Conservation (phyloP, 1,284 basidiomycete species). For the Cryptococcus floricola region DNA sequence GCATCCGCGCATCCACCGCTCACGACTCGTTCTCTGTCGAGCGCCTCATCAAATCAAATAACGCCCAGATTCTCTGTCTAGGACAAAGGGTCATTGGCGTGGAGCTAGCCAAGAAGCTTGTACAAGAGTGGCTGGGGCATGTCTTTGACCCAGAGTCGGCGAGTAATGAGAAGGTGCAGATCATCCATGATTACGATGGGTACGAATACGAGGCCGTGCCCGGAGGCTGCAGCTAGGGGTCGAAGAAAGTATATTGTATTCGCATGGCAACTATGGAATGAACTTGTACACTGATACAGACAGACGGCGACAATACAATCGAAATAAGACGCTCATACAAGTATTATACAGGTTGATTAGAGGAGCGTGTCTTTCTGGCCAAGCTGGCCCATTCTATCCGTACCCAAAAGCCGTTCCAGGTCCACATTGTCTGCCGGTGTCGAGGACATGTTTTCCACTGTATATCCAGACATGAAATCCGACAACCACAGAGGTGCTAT, state of each 20-base stretch:
- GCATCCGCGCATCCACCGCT: conserved; percentile 45
- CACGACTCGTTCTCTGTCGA: conserved; percentile 53
- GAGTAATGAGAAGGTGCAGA: conserved; percentile 49
- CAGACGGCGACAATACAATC: background rate
- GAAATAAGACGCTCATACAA: background rate
- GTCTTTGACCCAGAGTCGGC: conserved; percentile 47
- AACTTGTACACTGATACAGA: background rate
- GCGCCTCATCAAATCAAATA: conserved; percentile 50
- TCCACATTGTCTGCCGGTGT: conserved; percentile 46
- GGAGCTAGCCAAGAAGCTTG: conserved; percentile 48
- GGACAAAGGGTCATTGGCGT: conserved; percentile 52
- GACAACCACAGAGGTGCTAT: conserved; percentile 37
- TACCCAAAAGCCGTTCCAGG: conserved; percentile 37
- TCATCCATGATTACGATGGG: conserved; percentile 44
- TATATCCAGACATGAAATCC: conserved; percentile 47
- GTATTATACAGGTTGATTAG: background rate
- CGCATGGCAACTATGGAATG: background rate
- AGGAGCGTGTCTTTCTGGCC: background rate
- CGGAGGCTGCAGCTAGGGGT: conserved; percentile 7
- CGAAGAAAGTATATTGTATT: background rate
- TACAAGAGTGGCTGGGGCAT: conserved; percentile 51
- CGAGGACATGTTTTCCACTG: conserved; percentile 47
- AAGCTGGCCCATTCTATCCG: background rate
- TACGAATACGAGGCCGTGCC: conserved; percentile 18
- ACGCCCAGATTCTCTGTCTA: conserved; percentile 52